Conservation (phyloP, 208 protist genomes). For the Novymonas esmeraldas region DNA sequence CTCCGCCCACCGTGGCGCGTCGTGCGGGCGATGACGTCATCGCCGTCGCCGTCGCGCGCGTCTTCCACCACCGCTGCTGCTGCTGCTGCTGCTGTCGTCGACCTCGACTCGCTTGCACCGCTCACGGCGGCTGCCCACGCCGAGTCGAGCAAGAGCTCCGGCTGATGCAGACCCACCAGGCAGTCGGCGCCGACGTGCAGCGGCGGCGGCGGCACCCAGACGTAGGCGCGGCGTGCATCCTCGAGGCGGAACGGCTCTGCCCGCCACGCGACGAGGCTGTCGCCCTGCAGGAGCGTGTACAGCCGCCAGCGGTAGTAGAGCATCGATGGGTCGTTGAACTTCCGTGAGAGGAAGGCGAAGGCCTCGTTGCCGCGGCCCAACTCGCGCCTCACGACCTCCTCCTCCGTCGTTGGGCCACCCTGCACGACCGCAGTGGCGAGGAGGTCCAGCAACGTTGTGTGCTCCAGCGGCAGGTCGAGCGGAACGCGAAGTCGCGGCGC, state of each 20-base stretch:
- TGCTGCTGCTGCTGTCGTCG: no score
- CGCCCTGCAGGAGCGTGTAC: constrained; percentile 84
- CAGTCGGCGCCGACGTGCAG: constrained; percentile 48
- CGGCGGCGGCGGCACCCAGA: constrained; percentile 71
- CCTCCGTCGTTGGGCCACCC: constrained; percentile 77
- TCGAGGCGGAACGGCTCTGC: constrained; percentile 81
- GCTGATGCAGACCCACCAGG: constrained; percentile 31
- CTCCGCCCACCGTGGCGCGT: constrained; percentile 3
- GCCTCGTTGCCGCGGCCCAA: constrained; percentile 42
- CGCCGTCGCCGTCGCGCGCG: constrained; percentile 2
- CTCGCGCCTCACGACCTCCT: constrained; percentile 78
- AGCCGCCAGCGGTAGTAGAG: constrained; percentile 90
- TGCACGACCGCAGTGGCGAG: constrained; percentile 63
- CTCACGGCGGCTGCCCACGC: neutral
- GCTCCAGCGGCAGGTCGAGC: constrained; percentile 53
- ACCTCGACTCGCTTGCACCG: no score
- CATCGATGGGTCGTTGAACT: constrained; percentile 56
- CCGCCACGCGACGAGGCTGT: constrained; percentile 66
- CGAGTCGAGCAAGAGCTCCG: constrained; percentile 8
- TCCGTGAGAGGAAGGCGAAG: constrained; percentile 67
- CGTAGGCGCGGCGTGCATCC: constrained; percentile 48
- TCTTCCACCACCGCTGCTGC: neutral
- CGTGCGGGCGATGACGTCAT: neutral
- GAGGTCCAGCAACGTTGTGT: constrained; percentile 68
- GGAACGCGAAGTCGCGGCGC: constrained; percentile 35